A percentile compares a stretch with the other conserved stretches of the same genome.
phyloP scores from a whole-genome alignment of 2,329 filamentous ascomycete genomes.

The Penicillium sp. region DNA sequence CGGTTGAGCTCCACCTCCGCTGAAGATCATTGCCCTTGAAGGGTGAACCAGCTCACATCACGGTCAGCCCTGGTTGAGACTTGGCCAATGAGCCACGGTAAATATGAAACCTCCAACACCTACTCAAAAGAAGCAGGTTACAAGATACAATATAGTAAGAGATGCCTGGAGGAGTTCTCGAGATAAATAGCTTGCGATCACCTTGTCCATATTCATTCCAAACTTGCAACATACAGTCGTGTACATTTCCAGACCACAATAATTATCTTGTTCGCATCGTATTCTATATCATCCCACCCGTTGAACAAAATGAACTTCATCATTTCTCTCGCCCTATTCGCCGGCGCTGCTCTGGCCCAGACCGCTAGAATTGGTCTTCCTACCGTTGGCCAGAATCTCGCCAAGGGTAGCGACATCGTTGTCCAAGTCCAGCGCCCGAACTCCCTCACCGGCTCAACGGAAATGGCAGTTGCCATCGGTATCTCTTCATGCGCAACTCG shows the following conservation, averaged over 20 bases:
- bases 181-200: conserved; percentile 12
- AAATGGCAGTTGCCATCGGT: conserved; percentile 41
- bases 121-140: background rate
- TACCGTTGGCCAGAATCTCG: conserved; percentile 23
- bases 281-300: background rate
- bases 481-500: conserved; percentile 33
- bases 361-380: conserved; percentile 36
- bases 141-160: background rate
- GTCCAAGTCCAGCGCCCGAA: conserved; percentile 42
- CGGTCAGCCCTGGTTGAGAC: conserved; percentile 12
- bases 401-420: conserved; percentile 29
- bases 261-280: background rate
- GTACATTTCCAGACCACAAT: background rate
- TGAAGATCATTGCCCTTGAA: conserved; percentile 10
- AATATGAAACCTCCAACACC: conserved; percentile 1
- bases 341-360: conserved; percentile 36
- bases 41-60: conserved; percentile 5
- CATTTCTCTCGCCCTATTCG: conserved; percentile 28
- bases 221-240: background rate
- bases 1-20: background rate
- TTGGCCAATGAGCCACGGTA: conserved; percentile 13
- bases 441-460: conserved; percentile 34
- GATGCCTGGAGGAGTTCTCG: background rate
- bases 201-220: background rate
- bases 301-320: conserved; percentile 35